Evolutionary conservation across 371 early-diverging fungal species (phyloP).

Genomic region (Actinomortierella wolfii): DNA sequence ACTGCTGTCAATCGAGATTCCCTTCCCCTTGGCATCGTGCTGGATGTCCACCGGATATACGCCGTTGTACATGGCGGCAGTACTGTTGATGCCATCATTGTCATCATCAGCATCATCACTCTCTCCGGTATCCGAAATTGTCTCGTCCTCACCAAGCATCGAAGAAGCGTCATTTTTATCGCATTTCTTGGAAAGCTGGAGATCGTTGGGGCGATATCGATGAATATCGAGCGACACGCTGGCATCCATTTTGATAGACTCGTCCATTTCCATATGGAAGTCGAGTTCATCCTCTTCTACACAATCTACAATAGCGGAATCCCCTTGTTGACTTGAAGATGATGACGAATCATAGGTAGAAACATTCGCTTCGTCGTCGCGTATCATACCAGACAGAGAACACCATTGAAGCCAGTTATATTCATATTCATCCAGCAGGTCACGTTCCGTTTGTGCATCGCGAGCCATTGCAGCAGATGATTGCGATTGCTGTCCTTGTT

Average conservation of each 20-base stretch:
- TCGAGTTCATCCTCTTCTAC: constrained; percentile 5
- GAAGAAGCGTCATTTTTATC: not conserved
- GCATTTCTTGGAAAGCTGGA: constrained; percentile 6
- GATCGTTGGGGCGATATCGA: constrained; percentile 12
- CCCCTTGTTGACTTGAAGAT: not conserved
- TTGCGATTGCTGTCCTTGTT: too few species aligned
- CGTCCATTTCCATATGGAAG: constrained; percentile 27
- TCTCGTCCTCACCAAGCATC: not conserved
- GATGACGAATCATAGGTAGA: too few species aligned
- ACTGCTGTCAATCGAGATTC: constrained; percentile 5
- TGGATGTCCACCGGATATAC: too few species aligned
- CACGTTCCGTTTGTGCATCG: too few species aligned
- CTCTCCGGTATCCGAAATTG: not conserved
- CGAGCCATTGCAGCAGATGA: too few species aligned
- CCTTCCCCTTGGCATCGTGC: constrained; percentile 28
- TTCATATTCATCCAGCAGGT: too few species aligned
- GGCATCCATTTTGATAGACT: constrained; percentile 28
- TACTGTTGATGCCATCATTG: not conserved
- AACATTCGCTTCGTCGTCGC: too few species aligned
- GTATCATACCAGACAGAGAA: too few species aligned
- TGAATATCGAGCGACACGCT: constrained; percentile 33
- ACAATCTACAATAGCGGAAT: constrained; percentile 2
- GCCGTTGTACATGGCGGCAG: not conserved
- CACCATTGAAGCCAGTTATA: too few species aligned
- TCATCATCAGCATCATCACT: not conserved